A percentile compares a stretch with the other conserved stretches of the same genome.
Evolutionary conservation across 345 rosid species (phyloP).

Genomic region (Anastatica hierochuntica): DNA sequence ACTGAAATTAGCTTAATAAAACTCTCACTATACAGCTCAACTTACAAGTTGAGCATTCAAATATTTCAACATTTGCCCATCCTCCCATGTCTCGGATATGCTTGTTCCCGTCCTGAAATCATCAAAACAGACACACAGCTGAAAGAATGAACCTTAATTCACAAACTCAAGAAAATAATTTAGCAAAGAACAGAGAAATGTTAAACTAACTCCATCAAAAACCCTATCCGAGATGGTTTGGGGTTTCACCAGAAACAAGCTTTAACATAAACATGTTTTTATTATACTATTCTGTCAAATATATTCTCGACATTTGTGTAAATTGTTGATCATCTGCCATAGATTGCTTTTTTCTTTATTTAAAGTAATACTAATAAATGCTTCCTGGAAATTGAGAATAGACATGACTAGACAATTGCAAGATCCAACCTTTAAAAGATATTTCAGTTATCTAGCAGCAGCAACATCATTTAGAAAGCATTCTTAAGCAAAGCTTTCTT

Average conservation of each 20-base stretch:
- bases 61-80: slow-evolving; percentile 92
- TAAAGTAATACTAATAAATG: too few relatives aligned
- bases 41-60: slow-evolving; percentile 86
- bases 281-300: neutral
- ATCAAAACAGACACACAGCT: slow-evolving; percentile 10
- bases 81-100: slow-evolving; percentile 99
- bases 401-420: too few relatives aligned
- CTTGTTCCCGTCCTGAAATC: slow-evolving; percentile 87
- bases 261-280: neutral
- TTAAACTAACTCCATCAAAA: too few relatives aligned
- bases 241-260: neutral
- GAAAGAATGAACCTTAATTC: neutral
- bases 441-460: slow-evolving; percentile 10
- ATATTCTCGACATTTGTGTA: neutral
- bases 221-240: neutral
- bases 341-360: neutral
- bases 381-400: too few relatives aligned
- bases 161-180: neutral
- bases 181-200: too few relatives aligned
- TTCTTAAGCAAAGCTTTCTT: too few relatives aligned
- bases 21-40: slow-evolving; percentile 10
- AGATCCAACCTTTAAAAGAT: too few relatives aligned
- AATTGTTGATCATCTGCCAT: neutral
- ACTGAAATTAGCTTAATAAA: neutral
- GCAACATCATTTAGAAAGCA: too few relatives aligned